Base-by-base conservation (phyloP, 371 early-diverging fungal species). In the Syncephalis plumigaleata region DNA sequence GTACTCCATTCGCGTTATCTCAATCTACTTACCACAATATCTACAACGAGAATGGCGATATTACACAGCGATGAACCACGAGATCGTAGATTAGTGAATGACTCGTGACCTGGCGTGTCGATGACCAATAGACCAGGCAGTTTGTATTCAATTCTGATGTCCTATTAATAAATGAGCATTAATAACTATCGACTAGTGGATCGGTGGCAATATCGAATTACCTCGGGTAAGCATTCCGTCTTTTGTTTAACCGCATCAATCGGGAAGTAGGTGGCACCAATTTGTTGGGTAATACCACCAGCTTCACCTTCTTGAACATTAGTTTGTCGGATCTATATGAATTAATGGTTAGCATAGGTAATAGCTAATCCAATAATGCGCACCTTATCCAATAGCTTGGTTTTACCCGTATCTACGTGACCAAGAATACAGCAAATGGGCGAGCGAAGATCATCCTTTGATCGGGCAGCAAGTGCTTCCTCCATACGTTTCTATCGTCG, bases 241-340 rank as follows among this genome's bases (percentile, higher is more conserved):
- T 96, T 97, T 55, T 77, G 70, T 56, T 72, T 73, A 56, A 99
- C 87, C 36, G 91, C 89, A 26, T 88, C 84, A 46, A 85, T 72
- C 18, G 99, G 99, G 84, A 99, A 98, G 71, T 90, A 99, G 18
- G 99, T 99, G 25, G 99, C 99, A 67, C 99, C 99, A 54, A 99
- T 99, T 63, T 99, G 99, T 68, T 99, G 99, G 24, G 99, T 99
- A 63, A 99, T 99, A 66, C 99, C 99, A 58, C 99, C 99, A 45
- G 98, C 99, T 81, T 99, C 99, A 52, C 91, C 90, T 54, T 91
- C 99, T 69, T 99, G 99, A 18, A 99, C 99, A 66, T 98, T 96
- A 39, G 98, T 98, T 62, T 99, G 98, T 53, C 99, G 82, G 64
- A 99, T 88, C 76, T 31, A 31, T 31, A 7, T n/a, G n/a, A 31